Evolutionary conservation across 495 filamentous ascomycete species (phyloP).

Genomic region (Parmelia sp.): DNA sequence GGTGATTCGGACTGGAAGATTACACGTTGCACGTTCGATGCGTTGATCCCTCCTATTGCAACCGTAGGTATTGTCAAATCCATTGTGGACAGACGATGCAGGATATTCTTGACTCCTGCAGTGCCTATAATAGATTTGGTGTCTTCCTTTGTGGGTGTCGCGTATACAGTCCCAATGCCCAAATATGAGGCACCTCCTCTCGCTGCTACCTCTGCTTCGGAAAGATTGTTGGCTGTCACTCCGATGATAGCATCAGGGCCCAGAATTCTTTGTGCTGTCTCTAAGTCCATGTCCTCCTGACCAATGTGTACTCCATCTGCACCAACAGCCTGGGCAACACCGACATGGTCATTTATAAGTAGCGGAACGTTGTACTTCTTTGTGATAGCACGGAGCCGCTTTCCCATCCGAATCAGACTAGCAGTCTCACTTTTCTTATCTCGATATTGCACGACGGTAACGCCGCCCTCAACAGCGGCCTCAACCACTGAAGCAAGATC

Average conservation of each 20-base stretch:
- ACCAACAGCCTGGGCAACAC: slow-evolving; percentile 77
- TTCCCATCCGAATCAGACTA: slow-evolving; percentile 62
- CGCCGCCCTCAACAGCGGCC: slow-evolving; percentile 70
- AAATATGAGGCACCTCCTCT: slow-evolving; percentile 76
- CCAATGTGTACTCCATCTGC: slow-evolving; percentile 92
- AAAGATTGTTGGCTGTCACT: slow-evolving; percentile 62
- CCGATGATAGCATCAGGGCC: slow-evolving; percentile 64
- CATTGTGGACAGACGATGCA: slow-evolving; percentile 48
- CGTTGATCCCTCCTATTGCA: slow-evolving; percentile 84
- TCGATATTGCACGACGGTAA: slow-evolving; percentile 81
- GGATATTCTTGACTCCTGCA: slow-evolving; percentile 64
- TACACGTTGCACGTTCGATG: slow-evolving; percentile 65
- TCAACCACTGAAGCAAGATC: slow-evolving; percentile 71
- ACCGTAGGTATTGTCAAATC: slow-evolving; percentile 52
- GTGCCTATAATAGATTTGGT: slow-evolving; percentile 79
- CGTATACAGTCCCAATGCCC: slow-evolving; percentile 79
- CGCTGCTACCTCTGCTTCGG: slow-evolving; percentile 61
- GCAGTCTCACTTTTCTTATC: slow-evolving; percentile 81
- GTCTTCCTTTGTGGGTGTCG: slow-evolving; percentile 72
- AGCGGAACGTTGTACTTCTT: slow-evolving; percentile 64
- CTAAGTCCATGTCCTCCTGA: slow-evolving; percentile 82
- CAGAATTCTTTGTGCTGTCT: slow-evolving; percentile 62
- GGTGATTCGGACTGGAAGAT: slow-evolving; percentile 54
- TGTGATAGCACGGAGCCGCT: slow-evolving; percentile 63
- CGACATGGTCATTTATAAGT: slow-evolving; percentile 92